Conservation (phyloP, 78 protist species). For the Dictyostelium capitatum region DNA sequence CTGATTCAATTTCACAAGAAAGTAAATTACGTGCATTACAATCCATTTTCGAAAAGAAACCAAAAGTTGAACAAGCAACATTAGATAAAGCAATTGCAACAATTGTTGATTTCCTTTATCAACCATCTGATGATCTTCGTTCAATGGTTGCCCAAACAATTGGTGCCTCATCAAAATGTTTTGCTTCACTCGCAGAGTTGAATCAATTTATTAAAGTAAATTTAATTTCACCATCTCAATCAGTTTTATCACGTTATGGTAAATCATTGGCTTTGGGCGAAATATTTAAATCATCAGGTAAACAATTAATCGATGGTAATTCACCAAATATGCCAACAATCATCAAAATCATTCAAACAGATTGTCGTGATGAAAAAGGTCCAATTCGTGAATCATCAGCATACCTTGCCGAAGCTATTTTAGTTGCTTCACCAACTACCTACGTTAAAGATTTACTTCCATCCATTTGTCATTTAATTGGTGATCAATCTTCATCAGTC, state of each 20-base stretch:
- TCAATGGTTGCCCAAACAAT: constrained; percentile 42
- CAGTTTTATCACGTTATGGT: constrained; percentile 61
- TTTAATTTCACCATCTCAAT: constrained; percentile 44
- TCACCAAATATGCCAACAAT: constrained; percentile 36
- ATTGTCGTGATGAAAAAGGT: constrained; percentile 74
- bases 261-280: constrained; percentile 67
- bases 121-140: constrained; percentile 51
- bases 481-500: constrained; percentile 60
- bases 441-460: constrained; percentile 35
- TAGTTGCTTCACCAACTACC: background rate
- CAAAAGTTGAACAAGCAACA: constrained; percentile 79
- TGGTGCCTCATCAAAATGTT: constrained; percentile 72
- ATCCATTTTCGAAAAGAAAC: constrained; percentile 75
- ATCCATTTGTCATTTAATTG: constrained; percentile 23
- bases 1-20: constrained; percentile 65
- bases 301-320: background rate
- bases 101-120: constrained; percentile 45
- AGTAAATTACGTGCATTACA: constrained; percentile 78
- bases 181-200: background rate
- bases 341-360: constrained; percentile 38
- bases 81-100: constrained; percentile 44
- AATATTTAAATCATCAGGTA: constrained; percentile 41
- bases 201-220: constrained; percentile 43
- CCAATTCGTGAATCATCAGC: constrained; percentile 76
- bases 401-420: constrained; percentile 34